A percentile compares a stretch with the other conserved stretches of the same genome.
Evolutionary conservation across 129 eudicot genomes (phyloP).

Genomic region (Erigeron canadensis): DNA sequence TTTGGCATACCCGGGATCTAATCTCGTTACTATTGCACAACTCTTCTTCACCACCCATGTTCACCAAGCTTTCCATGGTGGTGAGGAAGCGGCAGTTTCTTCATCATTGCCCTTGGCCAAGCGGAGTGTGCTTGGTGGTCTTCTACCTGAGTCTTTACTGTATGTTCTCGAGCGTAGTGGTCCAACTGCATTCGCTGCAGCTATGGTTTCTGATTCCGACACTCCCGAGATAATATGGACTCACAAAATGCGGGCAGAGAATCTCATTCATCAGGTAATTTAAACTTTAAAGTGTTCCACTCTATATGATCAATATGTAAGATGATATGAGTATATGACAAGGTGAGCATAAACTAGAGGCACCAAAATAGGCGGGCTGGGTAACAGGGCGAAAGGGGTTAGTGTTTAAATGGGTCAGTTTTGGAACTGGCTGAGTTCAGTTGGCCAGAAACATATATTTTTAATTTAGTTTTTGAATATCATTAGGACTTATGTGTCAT

Average conservation of each 20-base stretch:
- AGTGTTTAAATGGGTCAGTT: background rate
- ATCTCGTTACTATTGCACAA: conserved; percentile 83
- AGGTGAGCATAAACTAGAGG: background rate
- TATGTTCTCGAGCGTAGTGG: conserved; percentile 98
- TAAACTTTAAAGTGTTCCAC: background rate
- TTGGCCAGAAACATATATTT: background rate
- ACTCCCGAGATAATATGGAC: conserved; percentile 99
- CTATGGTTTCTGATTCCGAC: conserved; percentile 98
- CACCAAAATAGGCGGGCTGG: background rate
- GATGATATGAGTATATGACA: background rate
- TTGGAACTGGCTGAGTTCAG: background rate
- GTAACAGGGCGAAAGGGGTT: background rate
- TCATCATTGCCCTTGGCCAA: conserved; percentile 95
- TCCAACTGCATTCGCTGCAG: conserved; percentile 96
- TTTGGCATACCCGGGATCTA: conserved; percentile 97
- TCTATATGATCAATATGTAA: conserved; percentile 13
- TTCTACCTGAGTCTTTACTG: conserved; percentile 91
- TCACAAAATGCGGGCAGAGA: conserved; percentile 97
- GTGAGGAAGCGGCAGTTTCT: conserved; percentile 98
- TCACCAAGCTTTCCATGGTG: conserved; percentile 99
- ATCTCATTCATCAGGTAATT: conserved; percentile 84
- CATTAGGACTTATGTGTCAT: background rate
- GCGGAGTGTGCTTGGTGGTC: conserved; percentile 96
- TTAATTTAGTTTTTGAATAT: background rate
- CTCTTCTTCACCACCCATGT: conserved; percentile 82